Base-by-base conservation (phyloP, 495 filamentous ascomycete species). In the Penicillium pancosmium region DNA sequence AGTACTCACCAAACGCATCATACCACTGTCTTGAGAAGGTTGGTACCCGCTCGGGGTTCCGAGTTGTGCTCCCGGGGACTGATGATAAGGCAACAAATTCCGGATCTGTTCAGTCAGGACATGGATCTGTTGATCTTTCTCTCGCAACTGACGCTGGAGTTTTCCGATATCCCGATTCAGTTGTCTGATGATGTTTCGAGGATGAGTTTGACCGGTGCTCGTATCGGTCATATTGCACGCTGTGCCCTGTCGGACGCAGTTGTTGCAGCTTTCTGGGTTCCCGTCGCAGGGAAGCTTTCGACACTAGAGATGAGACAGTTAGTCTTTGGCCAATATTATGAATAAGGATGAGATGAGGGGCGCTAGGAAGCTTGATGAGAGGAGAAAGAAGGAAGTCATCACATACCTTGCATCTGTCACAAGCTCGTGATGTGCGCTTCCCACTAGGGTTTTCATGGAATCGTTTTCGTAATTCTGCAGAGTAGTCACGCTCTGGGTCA, bases 341-440 rank as follows among this genome's bases (percentile, higher is more conserved):
- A 38, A 38, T 38, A 36, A 3, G 36, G 11, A 31, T 31, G 27
- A 31, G 27, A 31, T 31, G 27, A 31, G 27, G 27, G 8, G 27
- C 8, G 27, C 6, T 9, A 7, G 27, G 27, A 4, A 31, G 27
- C 27, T 31, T 31, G 27, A 31, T 31, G 27, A n/a, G 36, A 40
- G 36, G 11, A 40, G 11, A n/a, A n/a, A 40, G 11, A n/a, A 21
- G 1, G 16, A 36, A 38, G 16, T 58, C 27, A 21, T 48, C 1
- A 72, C 82, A 57, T 76, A 92, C 91, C 81, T 92, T 92, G 80
- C 92, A 97, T 50, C 92, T 82, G 67, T 96, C 92, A 80, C 92
- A 97, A 5, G 92, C 92, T 70, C 94, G 91, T 4, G 90, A 89
- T 0, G 90, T 94, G 16, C 91, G 81, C 18, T 82, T 86, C 51